Evolutionary conservation across 2,329 filamentous ascomycete species (phyloP), one percentile per base, ranked within the genome.

Genomic region (Fusarium zealandicum): DNA sequence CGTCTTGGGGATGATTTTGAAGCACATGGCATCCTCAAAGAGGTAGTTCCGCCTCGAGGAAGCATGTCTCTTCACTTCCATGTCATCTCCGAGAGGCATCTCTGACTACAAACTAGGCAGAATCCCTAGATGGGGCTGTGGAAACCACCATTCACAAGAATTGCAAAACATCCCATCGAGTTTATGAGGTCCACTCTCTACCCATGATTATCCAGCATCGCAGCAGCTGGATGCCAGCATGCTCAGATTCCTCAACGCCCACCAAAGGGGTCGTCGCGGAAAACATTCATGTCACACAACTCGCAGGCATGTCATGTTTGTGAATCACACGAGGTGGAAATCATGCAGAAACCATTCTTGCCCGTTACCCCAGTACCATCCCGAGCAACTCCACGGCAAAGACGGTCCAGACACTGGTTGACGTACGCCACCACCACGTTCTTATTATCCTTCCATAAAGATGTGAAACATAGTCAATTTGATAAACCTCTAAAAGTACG

Each of bases 341-440:
- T 36, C 28, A 43, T 28, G 30, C 30, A 36, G 20, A 33, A 33
- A 18, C 32, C 36, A 38, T 43, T 35, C 35, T 33, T 18, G 28
- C 22, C 32, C 13, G 51, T 63, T 57, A 50, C 59, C 48, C 41
- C 39, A 48, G 48, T 13, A 47, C 37, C 37, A 12, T 36, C 18
- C 43, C 30, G 12, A 14, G 12, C 20, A 45, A 49, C 33, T 30
- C 32, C 13, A 28, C 31, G 13, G 12, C 18, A 30, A 13, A n/a
- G 25, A 16, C 37, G 28, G 27, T 50, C 43, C 14, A 51, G 48
- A 41, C 14, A 33, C 11, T 38, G 46, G 28, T 38, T 27, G 30
- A 47, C 37, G 25, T 37, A 42, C 48, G 42, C 38, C 46, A 46
- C 35, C 41, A 39, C 46, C 46, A 47, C 28, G 25, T 33, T 16